These are phyloP conservation scores for Hypoxylon sp. DNA, from an alignment of 2,329 filamentous ascomycete species.

Conservation along the genomic window DNA sequence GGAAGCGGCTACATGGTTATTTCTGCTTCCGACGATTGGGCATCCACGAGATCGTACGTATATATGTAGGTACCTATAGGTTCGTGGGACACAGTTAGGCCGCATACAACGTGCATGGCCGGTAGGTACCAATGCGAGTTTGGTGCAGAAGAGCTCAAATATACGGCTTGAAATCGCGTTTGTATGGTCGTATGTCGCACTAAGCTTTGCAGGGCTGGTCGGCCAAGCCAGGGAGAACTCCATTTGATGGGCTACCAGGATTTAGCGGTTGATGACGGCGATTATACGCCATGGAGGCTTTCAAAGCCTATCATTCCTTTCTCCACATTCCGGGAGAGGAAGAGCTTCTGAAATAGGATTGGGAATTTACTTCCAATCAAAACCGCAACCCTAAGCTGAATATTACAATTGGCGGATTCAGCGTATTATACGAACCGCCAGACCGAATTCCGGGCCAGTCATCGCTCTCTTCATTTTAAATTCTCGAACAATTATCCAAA, in stretches of 20 bases:
- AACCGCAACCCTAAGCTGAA: constrained; percentile 36
- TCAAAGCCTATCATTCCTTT: constrained; percentile 44
- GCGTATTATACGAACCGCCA: constrained; percentile 40
- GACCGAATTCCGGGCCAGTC: constrained; percentile 42
- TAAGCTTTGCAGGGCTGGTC: constrained; percentile 45
- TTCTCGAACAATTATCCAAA: constrained; percentile 34
- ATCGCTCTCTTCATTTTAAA: constrained; percentile 31
- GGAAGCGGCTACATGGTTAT: constrained; percentile 30
- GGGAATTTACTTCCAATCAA: constrained; percentile 49
- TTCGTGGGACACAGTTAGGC: constrained; percentile 53
- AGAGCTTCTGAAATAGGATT: constrained; percentile 42
- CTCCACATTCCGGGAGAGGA: constrained; percentile 48
- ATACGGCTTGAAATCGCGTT: constrained; percentile 16
- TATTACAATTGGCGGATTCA: constrained; percentile 50
- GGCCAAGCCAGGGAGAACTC: constrained; percentile 39
- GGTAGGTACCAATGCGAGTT: constrained; percentile 45
- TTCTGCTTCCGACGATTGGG: constrained; percentile 48
- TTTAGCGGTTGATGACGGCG: constrained; percentile 41
- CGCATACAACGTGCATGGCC: constrained; percentile 52
- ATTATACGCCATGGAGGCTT: constrained; percentile 33
- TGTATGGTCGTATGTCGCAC: constrained; percentile 36
- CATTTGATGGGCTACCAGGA: constrained; percentile 47
- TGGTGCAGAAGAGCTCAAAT: constrained; percentile 22
- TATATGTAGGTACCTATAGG: constrained; percentile 44
- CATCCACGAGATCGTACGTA: constrained; percentile 46